These are phyloP conservation scores for Rhexocercosporidium sp. DNA, from an alignment of 2,329 filamentous ascomycete species.

Conservation along the genomic window DNA sequence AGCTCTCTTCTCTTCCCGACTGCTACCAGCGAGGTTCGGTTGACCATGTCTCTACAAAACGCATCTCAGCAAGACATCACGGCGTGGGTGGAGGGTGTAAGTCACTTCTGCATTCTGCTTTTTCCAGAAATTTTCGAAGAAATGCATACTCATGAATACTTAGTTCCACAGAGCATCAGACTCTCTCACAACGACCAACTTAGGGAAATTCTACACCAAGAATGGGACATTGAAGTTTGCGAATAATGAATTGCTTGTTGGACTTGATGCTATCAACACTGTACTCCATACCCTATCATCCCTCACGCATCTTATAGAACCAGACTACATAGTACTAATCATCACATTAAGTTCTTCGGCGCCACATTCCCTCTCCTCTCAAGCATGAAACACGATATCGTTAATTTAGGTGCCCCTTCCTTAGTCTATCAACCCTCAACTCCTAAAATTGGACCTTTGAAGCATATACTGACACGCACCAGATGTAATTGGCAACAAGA, in stretches of 20 bases:
- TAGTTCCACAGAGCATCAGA: slow-evolving; percentile 16
- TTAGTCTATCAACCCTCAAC: not conserved
- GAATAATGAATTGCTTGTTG: slow-evolving; percentile 14
- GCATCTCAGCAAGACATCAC: not conserved
- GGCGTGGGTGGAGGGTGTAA: slow-evolving; percentile 16
- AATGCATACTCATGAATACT: not conserved
- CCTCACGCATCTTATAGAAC: not conserved
- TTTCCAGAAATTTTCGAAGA: no score
- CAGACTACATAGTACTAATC: not conserved
- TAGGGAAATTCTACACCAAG: slow-evolving; percentile 23
- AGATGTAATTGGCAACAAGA: not conserved
- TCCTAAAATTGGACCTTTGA: not conserved
- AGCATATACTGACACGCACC: not conserved
- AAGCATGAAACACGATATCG: slow-evolving; percentile 25
- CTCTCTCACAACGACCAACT: slow-evolving; percentile 14
- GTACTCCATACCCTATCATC: not conserved
- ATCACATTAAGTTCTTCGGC: slow-evolving; percentile 18
- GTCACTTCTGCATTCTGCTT: not conserved
- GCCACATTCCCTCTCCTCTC: slow-evolving; percentile 11
- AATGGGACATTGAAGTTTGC: slow-evolving; percentile 15
- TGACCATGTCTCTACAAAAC: slow-evolving; percentile 6
- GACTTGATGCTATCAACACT: slow-evolving; percentile 11
- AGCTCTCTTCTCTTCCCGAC: not conserved
- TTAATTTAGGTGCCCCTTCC: slow-evolving; percentile 16
- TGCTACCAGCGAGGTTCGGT: not conserved